Conservation (phyloP, 2,329 filamentous ascomycete species). For the Teratosphaeria gauchensis region DNA sequence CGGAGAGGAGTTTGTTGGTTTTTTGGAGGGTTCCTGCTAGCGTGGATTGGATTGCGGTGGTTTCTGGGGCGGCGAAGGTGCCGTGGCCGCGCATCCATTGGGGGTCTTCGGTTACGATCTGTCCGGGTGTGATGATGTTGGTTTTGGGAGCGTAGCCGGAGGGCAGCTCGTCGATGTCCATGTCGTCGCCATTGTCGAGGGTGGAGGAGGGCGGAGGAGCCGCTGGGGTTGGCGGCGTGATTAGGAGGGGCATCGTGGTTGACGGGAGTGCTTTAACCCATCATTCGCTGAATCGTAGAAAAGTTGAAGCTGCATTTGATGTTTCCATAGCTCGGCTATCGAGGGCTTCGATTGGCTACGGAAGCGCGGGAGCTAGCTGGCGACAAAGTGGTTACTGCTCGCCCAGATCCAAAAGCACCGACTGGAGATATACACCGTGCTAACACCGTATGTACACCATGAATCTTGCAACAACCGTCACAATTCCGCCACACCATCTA, state of each 20-base stretch:
- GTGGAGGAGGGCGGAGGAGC: constrained; percentile 11
- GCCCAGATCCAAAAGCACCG: neutral
- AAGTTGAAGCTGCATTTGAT: neutral
- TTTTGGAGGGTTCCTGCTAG: constrained; percentile 83
- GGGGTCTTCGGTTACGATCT: constrained; percentile 78
- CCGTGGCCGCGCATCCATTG: constrained; percentile 99
- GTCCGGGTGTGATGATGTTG: constrained; percentile 74
- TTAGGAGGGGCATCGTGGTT: constrained; percentile 1
- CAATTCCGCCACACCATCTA: too few relatives aligned
- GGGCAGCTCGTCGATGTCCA: constrained; percentile 42
- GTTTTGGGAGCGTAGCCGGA: constrained; percentile 32
- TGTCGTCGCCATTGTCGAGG: constrained; percentile 19
- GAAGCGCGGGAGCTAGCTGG: neutral
- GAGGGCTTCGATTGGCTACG: neutral
- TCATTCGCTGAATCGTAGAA: neutral
- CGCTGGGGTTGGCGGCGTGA: neutral
- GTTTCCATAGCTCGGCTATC: neutral
- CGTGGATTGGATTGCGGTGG: constrained; percentile 70
- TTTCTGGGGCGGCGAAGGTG: constrained; percentile 58
- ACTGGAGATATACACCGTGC: neutral
- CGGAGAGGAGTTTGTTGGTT: constrained; percentile 93
- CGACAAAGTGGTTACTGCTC: neutral
- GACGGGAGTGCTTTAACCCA: neutral
- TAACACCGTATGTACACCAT: neutral
- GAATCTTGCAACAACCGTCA: neutral